Conservation (phyloP, 768 basidiomycete species). For the Boletus vinaceobasis region DNA sequence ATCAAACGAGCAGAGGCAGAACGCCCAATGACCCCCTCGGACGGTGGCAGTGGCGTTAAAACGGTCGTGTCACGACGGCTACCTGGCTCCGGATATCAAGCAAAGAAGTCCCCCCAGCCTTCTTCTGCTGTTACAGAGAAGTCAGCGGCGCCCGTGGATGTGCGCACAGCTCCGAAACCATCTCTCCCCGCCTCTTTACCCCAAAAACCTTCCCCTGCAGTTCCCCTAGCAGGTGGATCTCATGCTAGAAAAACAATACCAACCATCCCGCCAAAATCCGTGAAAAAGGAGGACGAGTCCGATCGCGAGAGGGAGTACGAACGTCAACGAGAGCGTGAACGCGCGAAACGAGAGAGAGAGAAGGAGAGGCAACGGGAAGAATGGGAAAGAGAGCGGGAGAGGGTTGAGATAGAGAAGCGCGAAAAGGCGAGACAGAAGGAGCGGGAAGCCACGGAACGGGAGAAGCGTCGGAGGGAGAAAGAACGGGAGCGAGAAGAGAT, state of each 20-base stretch:
- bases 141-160: slow-evolving; percentile 25
- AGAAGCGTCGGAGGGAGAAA: slow-evolving; percentile 25
- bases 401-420: slow-evolving; percentile 18
- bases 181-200: slow-evolving; percentile 32
- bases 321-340: slow-evolving; percentile 27
- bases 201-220: slow-evolving; percentile 32
- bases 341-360: slow-evolving; percentile 19
- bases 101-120: slow-evolving; percentile 31
- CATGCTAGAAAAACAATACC: slow-evolving; percentile 32
- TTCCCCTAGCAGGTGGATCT: slow-evolving; percentile 20
- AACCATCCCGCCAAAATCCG: slow-evolving; percentile 14
- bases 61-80: slow-evolving; percentile 29
- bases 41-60: slow-evolving; percentile 14
- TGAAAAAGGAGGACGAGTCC: slow-evolving; percentile 27
- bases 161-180: slow-evolving; percentile 26
- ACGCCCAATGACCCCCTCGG: slow-evolving; percentile 19
- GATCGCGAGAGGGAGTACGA: slow-evolving; percentile 27
- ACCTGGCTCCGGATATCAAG: slow-evolving; percentile 50
- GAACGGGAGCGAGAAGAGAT: slow-evolving; percentile 22
- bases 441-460: slow-evolving; percentile 22
- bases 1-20: slow-evolving; percentile 27
- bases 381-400: slow-evolving; percentile 18
- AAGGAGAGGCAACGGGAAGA: slow-evolving; percentile 25
- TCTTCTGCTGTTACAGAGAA: slow-evolving; percentile 20
- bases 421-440: slow-evolving; percentile 20